phyloP scores from a whole-genome alignment of 2,329 filamentous ascomycete species.

The Corynespora cassiicola region DNA sequence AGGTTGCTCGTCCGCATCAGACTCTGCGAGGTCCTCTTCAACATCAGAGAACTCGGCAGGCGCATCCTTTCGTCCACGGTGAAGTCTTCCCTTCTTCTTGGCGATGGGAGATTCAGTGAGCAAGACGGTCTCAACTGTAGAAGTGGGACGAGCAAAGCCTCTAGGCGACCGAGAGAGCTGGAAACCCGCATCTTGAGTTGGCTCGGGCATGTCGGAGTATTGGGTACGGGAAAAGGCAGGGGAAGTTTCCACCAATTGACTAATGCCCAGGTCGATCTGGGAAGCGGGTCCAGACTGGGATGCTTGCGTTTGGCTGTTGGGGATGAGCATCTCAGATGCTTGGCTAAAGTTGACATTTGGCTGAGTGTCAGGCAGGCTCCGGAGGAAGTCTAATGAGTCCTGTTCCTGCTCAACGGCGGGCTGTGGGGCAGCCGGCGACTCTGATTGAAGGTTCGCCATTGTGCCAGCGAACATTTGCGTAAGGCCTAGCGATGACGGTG shows the following conservation, averaged over 20 bases:
- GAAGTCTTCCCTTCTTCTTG: constrained; percentile 65
- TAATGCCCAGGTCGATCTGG: constrained; percentile 41
- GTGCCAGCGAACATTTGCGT: constrained; percentile 93
- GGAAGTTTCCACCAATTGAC: constrained; percentile 42
- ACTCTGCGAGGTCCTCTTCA: constrained; percentile 45
- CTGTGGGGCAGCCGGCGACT: constrained; percentile 38
- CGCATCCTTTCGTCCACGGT: constrained; percentile 49
- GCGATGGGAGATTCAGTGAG: constrained; percentile 71
- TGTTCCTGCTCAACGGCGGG: constrained; percentile 46
- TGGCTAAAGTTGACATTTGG: constrained; percentile 63
- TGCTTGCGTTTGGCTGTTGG: constrained; percentile 60
- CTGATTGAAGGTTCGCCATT: constrained; percentile 69
- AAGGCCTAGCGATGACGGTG: constrained; percentile 66
- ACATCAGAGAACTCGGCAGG: constrained; percentile 53
- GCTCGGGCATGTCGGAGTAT: constrained; percentile 72
- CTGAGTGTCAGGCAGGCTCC: constrained; percentile 62
- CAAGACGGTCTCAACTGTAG: constrained; percentile 75
- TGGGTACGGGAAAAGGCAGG: constrained; percentile 60
- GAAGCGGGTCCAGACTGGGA: constrained; percentile 26
- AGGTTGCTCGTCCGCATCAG: constrained; percentile 30
- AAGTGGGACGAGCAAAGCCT: constrained; percentile 66
- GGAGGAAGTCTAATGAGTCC: constrained; percentile 59
- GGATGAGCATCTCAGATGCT: constrained; percentile 63
- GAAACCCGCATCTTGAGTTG: constrained; percentile 83
- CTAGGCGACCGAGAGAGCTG: constrained; percentile 72